These are phyloP conservation scores for Jamesozyma jinghongensis DNA, from an alignment of 805 yeast species.

Conservation along the genomic window DNA sequence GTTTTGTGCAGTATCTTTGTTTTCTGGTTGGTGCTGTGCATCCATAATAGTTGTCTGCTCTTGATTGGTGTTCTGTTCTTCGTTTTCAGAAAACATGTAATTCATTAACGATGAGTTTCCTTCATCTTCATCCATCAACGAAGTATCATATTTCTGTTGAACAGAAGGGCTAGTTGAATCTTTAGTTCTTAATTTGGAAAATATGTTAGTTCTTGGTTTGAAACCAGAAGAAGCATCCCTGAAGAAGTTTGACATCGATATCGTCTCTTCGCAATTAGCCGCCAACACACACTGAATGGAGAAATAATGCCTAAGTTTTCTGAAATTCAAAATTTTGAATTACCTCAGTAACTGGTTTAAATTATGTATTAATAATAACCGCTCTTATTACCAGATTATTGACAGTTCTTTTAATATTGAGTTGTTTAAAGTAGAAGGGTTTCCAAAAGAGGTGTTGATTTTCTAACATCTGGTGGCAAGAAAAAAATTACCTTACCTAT, in stretches of 20 bases:
- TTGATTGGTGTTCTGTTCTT: not conserved
- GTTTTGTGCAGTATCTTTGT: not conserved
- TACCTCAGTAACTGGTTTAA: no score
- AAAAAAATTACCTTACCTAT: not conserved
- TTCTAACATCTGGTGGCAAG: not conserved
- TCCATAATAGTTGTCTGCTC: not conserved
- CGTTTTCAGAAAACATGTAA: constrained; percentile 8
- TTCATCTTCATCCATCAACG: constrained; percentile 9
- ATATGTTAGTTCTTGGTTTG: constrained; percentile 28
- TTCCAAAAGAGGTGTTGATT: not conserved
- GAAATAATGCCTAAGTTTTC: no score
- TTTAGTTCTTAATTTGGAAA: constrained; percentile 22
- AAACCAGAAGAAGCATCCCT: constrained; percentile 26
- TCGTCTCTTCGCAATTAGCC: not conserved
- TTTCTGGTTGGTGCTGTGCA: not conserved
- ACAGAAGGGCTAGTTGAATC: constrained; percentile 5
- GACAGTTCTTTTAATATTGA: no score
- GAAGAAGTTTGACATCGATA: constrained; percentile 29
- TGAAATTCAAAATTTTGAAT: no score
- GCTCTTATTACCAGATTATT: no score
- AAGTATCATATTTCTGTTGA: constrained; percentile 1
- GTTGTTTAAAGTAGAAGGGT: not conserved
- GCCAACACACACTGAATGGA: no score
- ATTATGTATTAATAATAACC: no score
- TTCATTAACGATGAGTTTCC: constrained; percentile 17